Percentiles rank a stretch among this genome's conserved stretches.
phyloP scores from a whole-genome alignment of 352 stramenopile genomes.

The Phytophthora vignae region DNA sequence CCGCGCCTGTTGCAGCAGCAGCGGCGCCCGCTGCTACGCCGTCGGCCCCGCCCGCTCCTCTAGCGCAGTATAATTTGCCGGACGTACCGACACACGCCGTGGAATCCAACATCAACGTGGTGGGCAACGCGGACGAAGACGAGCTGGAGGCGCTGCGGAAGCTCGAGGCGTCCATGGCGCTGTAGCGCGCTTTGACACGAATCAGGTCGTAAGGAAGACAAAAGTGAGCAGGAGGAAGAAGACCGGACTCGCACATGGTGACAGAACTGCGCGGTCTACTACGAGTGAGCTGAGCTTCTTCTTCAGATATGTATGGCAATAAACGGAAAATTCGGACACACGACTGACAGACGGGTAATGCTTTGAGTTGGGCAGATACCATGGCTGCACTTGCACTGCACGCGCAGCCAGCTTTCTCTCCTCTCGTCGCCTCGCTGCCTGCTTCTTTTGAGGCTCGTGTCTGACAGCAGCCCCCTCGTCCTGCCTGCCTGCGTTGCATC shows the following conservation, averaged over 20 bases:
- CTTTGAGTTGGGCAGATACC: conserved; percentile 20
- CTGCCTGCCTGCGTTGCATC: conserved; percentile 34
- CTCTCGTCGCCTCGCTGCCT: conserved; percentile 18
- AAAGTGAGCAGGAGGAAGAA: conserved; percentile 8
- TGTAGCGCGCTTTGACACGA: conserved; percentile 45
- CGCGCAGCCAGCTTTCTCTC: conserved; percentile 2
- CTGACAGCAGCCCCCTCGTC: conserved; percentile 25
- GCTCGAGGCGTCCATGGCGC: conserved; percentile 88
- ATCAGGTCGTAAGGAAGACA: conserved; percentile 20
- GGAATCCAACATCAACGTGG: conserved; percentile 82
- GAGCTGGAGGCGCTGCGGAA: conserved; percentile 86
- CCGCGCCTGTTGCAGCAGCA: conserved; percentile 29
- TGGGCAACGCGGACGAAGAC: conserved; percentile 77
- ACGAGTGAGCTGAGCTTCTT: conserved; percentile 1
- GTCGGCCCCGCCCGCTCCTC: conserved; percentile 30
- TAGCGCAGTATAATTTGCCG: conserved; percentile 72
- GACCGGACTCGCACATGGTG: conserved; percentile 1
- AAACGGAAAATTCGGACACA: conserved; percentile 21
- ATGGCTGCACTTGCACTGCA: conserved; percentile 7
- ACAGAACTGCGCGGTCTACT: not conserved
- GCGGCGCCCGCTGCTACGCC: conserved; percentile 11
- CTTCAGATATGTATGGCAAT: conserved; percentile 49
- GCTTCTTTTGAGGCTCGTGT: conserved; percentile 13
- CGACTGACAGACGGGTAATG: conserved; percentile 21
- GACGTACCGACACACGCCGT: conserved; percentile 81